Evolutionary conservation across 1,139 yeast species (phyloP).

Genomic region (Candida smagusa): DNA sequence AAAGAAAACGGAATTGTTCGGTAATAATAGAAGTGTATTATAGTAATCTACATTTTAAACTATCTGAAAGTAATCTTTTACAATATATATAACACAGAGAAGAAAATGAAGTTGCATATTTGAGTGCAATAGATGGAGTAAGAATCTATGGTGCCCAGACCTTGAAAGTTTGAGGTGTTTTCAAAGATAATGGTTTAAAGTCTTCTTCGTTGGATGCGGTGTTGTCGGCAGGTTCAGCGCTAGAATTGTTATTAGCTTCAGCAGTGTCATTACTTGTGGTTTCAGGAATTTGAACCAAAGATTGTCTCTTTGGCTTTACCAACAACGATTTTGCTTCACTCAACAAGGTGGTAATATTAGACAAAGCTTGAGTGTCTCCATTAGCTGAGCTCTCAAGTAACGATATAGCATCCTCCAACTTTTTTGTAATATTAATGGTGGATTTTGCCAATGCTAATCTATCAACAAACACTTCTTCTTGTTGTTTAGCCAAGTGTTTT

Average conservation of each 20-base stretch:
- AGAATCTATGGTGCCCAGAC: constrained; percentile 65
- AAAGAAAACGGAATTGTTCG: constrained; percentile 43
- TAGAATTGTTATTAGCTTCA: constrained; percentile 12
- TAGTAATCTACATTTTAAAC: neutral
- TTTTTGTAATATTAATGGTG: constrained; percentile 49
- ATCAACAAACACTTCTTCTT: constrained; percentile 79
- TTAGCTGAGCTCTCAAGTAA: constrained; percentile 23
- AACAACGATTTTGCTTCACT: constrained; percentile 49
- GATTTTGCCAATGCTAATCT: constrained; percentile 69
- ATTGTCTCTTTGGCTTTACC: constrained; percentile 46
- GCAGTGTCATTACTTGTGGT: constrained; percentile 12
- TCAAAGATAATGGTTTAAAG: constrained; percentile 71
- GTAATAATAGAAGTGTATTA: constrained; percentile 9
- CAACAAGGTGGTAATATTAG: constrained; percentile 27
- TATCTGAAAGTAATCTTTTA: neutral
- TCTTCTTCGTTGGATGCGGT: constrained; percentile 19
- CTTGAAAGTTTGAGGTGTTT: constrained; percentile 80
- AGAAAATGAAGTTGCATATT: constrained; percentile 1
- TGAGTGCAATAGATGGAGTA: neutral
- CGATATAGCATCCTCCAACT: constrained; percentile 44
- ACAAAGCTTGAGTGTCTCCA: constrained; percentile 2
- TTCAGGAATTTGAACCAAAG: constrained; percentile 21
- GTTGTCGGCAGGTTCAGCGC: constrained; percentile 8
- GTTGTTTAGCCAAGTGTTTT: constrained; percentile 67
- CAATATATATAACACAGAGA: constrained; percentile 2